Conservation (phyloP, 495 filamentous ascomycete genomes). For the Penicillium crystallinum region DNA sequence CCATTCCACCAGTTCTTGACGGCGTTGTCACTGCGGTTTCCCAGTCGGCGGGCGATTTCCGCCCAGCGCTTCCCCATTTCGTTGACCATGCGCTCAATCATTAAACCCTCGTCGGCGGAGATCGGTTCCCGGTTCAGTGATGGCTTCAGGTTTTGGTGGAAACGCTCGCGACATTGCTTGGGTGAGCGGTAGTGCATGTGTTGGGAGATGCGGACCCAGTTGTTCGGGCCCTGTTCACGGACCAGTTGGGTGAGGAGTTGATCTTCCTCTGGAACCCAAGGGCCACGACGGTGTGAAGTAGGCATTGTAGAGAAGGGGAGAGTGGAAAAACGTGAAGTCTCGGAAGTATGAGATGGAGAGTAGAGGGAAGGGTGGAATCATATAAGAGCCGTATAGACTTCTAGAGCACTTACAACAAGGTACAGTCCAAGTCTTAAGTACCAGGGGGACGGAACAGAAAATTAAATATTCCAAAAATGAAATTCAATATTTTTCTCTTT, state of each 20-base stretch:
- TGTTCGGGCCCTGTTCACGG: slow-evolving; percentile 68
- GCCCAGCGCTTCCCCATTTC: slow-evolving; percentile 92
- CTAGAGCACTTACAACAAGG: no score
- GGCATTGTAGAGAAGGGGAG: slow-evolving; percentile 32
- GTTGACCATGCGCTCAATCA: slow-evolving; percentile 75
- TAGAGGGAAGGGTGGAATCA: not conserved
- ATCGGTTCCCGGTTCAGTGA: slow-evolving; percentile 88
- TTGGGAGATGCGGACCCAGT: slow-evolving; percentile 88
- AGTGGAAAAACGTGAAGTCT: slow-evolving; percentile 3
- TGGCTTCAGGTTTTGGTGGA: slow-evolving; percentile 93
- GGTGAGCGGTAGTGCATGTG: slow-evolving; percentile 73
- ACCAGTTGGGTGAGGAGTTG: slow-evolving; percentile 66
- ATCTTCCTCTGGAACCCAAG: slow-evolving; percentile 86
- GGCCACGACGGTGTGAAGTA: slow-evolving; percentile 67
- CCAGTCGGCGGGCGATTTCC: slow-evolving; percentile 81
- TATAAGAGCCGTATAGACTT: slow-evolving; percentile 16
- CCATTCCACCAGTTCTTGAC: slow-evolving; percentile 99
- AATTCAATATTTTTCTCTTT: no score
- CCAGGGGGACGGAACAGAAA: slow-evolving; percentile 39
- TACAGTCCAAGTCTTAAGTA: slow-evolving; percentile 21
- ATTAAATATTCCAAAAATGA: not conserved
- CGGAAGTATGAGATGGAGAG: not conserved
- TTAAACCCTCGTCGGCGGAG: slow-evolving; percentile 76
- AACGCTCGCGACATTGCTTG: slow-evolving; percentile 95
- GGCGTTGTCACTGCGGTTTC: slow-evolving; percentile 91